Evolutionary conservation across 2,329 filamentous ascomycete species (phyloP).

Genomic region (Clonostachys solani): DNA sequence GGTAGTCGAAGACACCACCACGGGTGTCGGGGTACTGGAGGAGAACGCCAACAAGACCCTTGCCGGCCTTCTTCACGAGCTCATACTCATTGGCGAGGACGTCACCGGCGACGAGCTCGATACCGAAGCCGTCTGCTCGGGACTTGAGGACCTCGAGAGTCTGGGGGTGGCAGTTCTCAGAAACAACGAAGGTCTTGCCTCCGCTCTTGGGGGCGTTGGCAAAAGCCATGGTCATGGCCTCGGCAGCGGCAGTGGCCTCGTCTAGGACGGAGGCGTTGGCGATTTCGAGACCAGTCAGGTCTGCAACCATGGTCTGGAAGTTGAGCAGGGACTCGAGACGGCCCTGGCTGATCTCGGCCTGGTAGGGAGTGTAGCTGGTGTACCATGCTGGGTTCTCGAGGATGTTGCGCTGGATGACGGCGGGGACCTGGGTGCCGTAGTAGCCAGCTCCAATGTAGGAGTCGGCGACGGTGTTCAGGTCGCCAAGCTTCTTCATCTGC

Average conservation of each 20-base stretch:
- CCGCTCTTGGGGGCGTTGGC: conserved; percentile 71
- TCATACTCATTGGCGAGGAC: conserved; percentile 61
- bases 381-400: conserved; percentile 96
- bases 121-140: conserved; percentile 86
- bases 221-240: conserved; percentile 92
- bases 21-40: conserved; percentile 94
- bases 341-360: conserved; percentile 95
- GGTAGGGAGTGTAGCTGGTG: conserved; percentile 96
- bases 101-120: conserved; percentile 71
- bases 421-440: conserved; percentile 78
- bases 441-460: conserved; percentile 87
- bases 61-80: conserved; percentile 67
- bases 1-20: conserved; percentile 74
- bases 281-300: conserved; percentile 82
- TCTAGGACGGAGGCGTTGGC: conserved; percentile 89
- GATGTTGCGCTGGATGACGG: conserved; percentile 89
- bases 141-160: conserved; percentile 80
- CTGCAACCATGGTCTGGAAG: conserved; percentile 89
- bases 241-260: conserved; percentile 86
- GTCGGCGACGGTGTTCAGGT: conserved; percentile 35
- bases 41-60: conserved; percentile 82
- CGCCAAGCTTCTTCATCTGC: conserved; percentile 46
- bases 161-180: conserved; percentile 76
- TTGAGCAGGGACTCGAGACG: conserved; percentile 89
- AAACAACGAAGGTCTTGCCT: conserved; percentile 81